Evolutionary conservation across 2,329 filamentous ascomycete species (phyloP), one percentile per base, ranked within the genome.

Genomic region (Exophiala lecanii-corni): DNA sequence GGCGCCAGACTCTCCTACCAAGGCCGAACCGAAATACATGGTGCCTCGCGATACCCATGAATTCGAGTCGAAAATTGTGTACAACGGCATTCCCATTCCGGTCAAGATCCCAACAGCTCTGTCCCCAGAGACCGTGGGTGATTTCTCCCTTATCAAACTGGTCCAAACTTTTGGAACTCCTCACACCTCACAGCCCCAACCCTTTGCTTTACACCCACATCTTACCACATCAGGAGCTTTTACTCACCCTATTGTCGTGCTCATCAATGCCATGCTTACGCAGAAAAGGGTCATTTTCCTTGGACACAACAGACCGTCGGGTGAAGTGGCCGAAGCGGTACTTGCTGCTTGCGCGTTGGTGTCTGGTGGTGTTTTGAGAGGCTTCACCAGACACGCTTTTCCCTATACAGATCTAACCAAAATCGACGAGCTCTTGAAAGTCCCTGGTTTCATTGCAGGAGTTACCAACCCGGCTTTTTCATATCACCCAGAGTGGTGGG

Each of bases 321-420:
- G 89, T 16, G 89, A 96, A 60, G 92, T 98, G 18, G 92, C 92
- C 2, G 91, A 98, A 68, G 91, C 92, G n/a, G 92, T 98, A 2
- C 76, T 98, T 6, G 92, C 89, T n/a, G 89, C 92, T 1, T 98
- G 92, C 64, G 88, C 92, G 9, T 75, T 98, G 35, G 91, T 86
- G 10, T 96, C 89, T 9, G 92, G 92, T 15, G 91, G 92, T 4
- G 73, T 95, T n/a, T 71, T 98, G 25, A 78, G 89, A 44, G 92
- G 92, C 19, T 98, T 98, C 65, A 95, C 91, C 6, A 79, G 92
- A 13, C 88, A 97, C 66, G 92, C 92, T 1, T 98, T 98, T 61
- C 92, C 92, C 2, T 98, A 98, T 61, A 98, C 92, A 1, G 92
- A 98, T 68, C 74, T 98, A 32, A 96, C 89, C 52, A 98, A 98